Conservation (phyloP, 2,329 filamentous ascomycete species). For the Verticillium klebahnii region DNA sequence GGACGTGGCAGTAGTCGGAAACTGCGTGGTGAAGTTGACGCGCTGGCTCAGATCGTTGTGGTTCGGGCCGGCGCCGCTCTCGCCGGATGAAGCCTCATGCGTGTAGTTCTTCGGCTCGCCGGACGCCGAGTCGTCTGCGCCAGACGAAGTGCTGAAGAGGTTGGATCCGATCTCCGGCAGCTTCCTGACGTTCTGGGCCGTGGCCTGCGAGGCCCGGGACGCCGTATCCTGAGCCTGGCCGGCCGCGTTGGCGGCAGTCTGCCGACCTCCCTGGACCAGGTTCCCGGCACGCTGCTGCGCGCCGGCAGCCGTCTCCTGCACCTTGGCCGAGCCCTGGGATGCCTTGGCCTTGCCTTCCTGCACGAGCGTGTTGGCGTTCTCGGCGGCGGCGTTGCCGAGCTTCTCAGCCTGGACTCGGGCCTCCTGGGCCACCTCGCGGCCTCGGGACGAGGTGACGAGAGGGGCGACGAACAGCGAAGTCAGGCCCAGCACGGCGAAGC, state of each 20-base stretch:
- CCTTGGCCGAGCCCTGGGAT: neutral
- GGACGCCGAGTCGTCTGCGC: neutral
- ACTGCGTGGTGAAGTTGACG: neutral
- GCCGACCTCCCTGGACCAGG: neutral
- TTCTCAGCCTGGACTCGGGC: conserved; percentile 3
- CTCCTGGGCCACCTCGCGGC: neutral
- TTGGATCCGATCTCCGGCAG: neutral
- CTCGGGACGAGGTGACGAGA: neutral
- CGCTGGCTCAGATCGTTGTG: no score
- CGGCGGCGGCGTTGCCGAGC: conserved; percentile 2
- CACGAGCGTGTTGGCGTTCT: conserved; percentile 1
- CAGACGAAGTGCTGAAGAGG: neutral
- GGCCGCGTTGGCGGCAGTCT: neutral
- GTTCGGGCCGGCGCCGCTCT: no score
- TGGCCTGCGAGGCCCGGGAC: neutral
- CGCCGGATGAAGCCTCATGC: neutral
- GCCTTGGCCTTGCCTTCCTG: conserved; percentile 3
- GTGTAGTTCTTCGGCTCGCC: neutral
- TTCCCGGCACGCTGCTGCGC: neutral
- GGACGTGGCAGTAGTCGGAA: neutral
- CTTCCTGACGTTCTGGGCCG: neutral
- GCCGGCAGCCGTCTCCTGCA: neutral
- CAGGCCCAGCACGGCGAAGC: conserved; percentile 1
- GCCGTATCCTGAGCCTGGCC: neutral
- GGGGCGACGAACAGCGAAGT: conserved; percentile 4